Percentiles rank a stretch among this genome's conserved stretches.
Evolutionary conservation across 140 eudicot genomes (phyloP).

Genomic region (Bidens hawaiensis): DNA sequence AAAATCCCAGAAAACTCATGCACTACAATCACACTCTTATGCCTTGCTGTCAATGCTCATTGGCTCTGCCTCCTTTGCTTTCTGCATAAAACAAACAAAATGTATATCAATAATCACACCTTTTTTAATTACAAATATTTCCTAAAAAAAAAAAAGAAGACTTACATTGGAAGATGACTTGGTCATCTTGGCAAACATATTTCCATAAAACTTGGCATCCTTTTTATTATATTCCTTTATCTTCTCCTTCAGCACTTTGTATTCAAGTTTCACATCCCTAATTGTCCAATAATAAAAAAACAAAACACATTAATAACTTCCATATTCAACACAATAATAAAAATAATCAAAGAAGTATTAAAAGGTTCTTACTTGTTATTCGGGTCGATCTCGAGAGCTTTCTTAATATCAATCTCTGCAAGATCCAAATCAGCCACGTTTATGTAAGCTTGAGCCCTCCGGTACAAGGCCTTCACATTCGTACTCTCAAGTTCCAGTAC

Average conservation of each 20-base stretch:
- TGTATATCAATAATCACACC: background rate
- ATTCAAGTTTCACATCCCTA: no score
- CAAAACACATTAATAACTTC: no score
- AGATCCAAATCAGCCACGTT: constrained; percentile 67
- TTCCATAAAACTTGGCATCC: constrained; percentile 53
- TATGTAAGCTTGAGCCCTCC: no score
- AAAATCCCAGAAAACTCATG: constrained; percentile 19
- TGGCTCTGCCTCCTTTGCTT: constrained; percentile 58
- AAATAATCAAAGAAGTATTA: no score
- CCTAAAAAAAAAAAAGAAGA: no score
- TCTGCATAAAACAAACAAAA: constrained; percentile 23
- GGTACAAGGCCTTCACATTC: no score
- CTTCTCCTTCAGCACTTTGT: no score
- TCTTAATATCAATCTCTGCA: constrained; percentile 88
- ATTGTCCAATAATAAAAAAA: background rate
- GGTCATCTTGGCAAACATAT: no score
- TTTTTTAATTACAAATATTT: no score
- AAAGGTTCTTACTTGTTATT: constrained; percentile 55
- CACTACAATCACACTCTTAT: background rate
- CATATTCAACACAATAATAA: no score
- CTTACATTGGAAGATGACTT: no score
- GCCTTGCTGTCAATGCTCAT: constrained; percentile 82
- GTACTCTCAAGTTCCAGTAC: constrained; percentile 19
- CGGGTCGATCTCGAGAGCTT: constrained; percentile 94
- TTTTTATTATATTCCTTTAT: no score